phyloP scores from a whole-genome alignment of 148 eudicot species.

The Fagopyrum esculentum region DNA sequence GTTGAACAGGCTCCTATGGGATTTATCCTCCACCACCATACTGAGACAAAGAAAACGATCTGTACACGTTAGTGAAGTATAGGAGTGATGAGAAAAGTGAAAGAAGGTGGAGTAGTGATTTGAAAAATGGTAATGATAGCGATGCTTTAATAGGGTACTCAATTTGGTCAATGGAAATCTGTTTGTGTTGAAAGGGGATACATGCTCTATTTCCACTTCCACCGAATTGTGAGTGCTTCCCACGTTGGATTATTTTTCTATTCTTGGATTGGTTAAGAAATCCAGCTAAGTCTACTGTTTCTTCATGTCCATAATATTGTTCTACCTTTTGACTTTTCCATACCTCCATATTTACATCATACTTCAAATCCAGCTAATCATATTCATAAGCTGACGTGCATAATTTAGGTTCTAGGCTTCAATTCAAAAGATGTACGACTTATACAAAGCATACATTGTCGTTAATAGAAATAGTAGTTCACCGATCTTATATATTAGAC shows the following conservation, averaged over 20 bases:
- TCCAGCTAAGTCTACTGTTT: background rate
- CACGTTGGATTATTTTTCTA: slow-evolving; percentile 12
- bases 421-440: too few relatives aligned
- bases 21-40: slow-evolving; percentile 43
- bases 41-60: too few relatives aligned
- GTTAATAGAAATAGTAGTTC: too few relatives aligned
- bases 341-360: background rate
- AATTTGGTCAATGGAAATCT: slow-evolving; percentile 5
- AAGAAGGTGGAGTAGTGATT: background rate
- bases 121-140: background rate
- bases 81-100: slow-evolving; percentile 1
- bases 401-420: too few relatives aligned
- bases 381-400: too few relatives aligned
- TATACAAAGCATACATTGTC: too few relatives aligned
- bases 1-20: slow-evolving; percentile 36
- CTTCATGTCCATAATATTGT: background rate
- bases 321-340: slow-evolving; percentile 1
- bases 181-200: slow-evolving; percentile 3
- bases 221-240: slow-evolving; percentile 34
- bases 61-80: too few relatives aligned
- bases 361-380: background rate
- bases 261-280: background rate
- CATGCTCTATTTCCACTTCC: slow-evolving; percentile 10
- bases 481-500: too few relatives aligned
- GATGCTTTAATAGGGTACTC: background rate